Evolutionary conservation across 805 yeast species (phyloP).

Genomic region (Jamesozyma piceae): DNA sequence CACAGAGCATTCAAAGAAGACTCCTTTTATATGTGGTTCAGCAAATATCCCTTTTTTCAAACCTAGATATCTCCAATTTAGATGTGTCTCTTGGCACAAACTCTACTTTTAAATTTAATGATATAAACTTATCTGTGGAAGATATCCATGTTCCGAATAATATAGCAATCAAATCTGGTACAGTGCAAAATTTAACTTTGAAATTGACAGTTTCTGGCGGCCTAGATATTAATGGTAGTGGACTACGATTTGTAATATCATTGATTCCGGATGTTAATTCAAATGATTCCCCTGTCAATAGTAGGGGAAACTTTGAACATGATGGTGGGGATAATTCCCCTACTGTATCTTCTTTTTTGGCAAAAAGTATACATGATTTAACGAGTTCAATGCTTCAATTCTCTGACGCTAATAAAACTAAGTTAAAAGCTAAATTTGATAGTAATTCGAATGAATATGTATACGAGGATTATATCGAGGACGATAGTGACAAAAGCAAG

Average conservation of each 20-base stretch:
- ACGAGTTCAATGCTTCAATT: constrained; percentile 42
- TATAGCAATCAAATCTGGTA: constrained; percentile 50
- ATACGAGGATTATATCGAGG: neutral
- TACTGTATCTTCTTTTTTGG: constrained; percentile 40
- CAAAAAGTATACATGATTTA: constrained; percentile 66
- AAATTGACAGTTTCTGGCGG: constrained; percentile 64
- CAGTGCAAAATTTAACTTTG: constrained; percentile 44
- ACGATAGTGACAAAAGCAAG: constrained; percentile 10
- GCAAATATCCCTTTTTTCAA: constrained; percentile 73
- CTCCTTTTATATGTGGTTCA: constrained; percentile 70
- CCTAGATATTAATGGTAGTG: constrained; percentile 49
- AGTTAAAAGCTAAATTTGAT: neutral
- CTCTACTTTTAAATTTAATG: constrained; percentile 41
- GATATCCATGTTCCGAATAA: constrained; percentile 59
- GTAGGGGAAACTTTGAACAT: constrained; percentile 20
- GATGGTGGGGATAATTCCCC: constrained; percentile 15
- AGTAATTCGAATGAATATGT: no score
- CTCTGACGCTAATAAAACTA: constrained; percentile 11
- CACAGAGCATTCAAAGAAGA: constrained; percentile 76
- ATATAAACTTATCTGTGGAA: constrained; percentile 65
- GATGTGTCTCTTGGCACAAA: constrained; percentile 67
- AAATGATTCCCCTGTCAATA: constrained; percentile 4
- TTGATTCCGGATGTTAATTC: no score
- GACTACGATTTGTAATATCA: constrained; percentile 36
- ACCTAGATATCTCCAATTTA: constrained; percentile 68